These are phyloP conservation scores for Rusavskia elegans DNA, from an alignment of 495 filamentous ascomycete genomes.

Conservation along the genomic window DNA sequence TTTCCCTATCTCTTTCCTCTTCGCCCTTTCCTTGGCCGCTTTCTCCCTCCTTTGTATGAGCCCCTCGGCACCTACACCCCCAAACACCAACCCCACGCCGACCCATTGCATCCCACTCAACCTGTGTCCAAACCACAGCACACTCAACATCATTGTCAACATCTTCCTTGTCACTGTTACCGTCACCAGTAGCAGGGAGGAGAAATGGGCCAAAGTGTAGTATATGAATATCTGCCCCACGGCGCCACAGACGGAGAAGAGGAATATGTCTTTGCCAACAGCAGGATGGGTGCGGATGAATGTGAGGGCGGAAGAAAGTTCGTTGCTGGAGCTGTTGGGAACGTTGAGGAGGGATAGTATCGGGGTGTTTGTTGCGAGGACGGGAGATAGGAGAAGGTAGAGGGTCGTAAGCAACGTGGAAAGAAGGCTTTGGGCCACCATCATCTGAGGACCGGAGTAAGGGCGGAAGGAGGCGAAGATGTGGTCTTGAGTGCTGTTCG, in stretches of 20 bases:
- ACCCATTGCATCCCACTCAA: conserved; percentile 78
- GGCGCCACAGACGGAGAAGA: conserved; percentile 84
- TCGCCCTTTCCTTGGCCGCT: conserved; percentile 53
- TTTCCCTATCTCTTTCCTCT: conserved; percentile 29
- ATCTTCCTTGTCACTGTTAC: conserved; percentile 97
- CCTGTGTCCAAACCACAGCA: conserved; percentile 84
- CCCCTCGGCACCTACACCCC: conserved; percentile 84
- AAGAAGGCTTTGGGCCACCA: conserved; percentile 92
- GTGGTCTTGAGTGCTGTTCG: conserved; percentile 92
- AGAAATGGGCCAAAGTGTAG: conserved; percentile 85
- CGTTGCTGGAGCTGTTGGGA: conserved; percentile 41
- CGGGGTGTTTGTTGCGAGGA: conserved; percentile 41
- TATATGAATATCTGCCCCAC: conserved; percentile 96
- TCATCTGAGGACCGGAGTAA: conserved; percentile 93
- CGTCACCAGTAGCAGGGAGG: conserved; percentile 79
- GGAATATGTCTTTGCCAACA: conserved; percentile 70
- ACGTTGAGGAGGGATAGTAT: conserved; percentile 49
- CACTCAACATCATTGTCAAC: conserved; percentile 94
- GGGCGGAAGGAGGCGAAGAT: conserved; percentile 66
- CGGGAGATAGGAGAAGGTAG: conserved; percentile 67
- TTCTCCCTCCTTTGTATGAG: conserved; percentile 72
- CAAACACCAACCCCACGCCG: conserved; percentile 84
- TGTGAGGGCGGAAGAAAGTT: conserved; percentile 59
- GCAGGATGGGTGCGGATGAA: conserved; percentile 66
- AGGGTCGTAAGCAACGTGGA: conserved; percentile 53